Evolutionary conservation across 345 rosid genomes (phyloP).

Genomic region (Moricandia arvensis): DNA sequence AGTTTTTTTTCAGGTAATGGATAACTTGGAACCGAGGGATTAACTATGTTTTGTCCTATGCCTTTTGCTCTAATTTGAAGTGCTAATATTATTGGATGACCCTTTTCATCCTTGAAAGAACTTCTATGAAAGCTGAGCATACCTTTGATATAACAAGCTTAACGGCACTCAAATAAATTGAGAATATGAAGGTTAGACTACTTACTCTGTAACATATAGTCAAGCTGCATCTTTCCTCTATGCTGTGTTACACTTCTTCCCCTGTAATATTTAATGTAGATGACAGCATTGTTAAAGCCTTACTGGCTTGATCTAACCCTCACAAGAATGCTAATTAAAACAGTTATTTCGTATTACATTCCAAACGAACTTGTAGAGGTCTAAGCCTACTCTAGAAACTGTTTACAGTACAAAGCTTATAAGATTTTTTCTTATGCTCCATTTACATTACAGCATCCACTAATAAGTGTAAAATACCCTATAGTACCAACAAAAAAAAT

Average conservation of each 20-base stretch:
- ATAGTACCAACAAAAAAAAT: slow-evolving; percentile 17
- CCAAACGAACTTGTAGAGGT: background rate
- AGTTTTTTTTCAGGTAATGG: too few relatives aligned
- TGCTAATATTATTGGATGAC: too few relatives aligned
- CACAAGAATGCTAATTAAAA: background rate
- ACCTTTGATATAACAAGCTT: too few relatives aligned
- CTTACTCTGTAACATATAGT: background rate
- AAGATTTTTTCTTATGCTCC: slow-evolving; percentile 16
- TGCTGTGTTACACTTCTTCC: too few relatives aligned
- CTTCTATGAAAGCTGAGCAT: too few relatives aligned
- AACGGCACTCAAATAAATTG: slow-evolving; percentile 42
- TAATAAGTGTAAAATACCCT: slow-evolving; percentile 13
- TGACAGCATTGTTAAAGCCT: background rate
- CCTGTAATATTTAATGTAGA: background rate
- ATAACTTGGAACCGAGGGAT: too few relatives aligned
- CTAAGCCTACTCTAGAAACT: background rate
- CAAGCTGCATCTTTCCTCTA: background rate
- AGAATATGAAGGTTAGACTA: slow-evolving; percentile 9
- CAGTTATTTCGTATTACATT: background rate
- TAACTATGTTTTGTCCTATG: too few relatives aligned
- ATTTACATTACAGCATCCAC: slow-evolving; percentile 9
- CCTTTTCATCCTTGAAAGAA: too few relatives aligned
- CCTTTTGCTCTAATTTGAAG: too few relatives aligned
- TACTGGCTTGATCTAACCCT: background rate
- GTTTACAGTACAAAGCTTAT: slow-evolving; percentile 8